Conservation (phyloP, 1,284 basidiomycete species). For the Ceratobasidium sp. region DNA sequence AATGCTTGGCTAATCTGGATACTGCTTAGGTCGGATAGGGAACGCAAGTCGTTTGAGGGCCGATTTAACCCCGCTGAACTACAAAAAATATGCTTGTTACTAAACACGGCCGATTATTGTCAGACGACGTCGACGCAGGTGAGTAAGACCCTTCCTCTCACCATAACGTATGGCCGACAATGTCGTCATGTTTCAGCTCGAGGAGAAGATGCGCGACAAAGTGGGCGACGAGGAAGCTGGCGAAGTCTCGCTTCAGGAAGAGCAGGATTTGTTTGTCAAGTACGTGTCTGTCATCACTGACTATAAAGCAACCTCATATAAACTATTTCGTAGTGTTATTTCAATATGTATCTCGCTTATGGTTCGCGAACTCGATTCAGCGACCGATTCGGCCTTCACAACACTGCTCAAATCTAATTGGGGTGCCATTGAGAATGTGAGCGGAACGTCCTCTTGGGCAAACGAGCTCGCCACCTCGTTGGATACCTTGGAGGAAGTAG, state of each 20-base stretch:
- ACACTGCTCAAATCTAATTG: slow-evolving; percentile 83
- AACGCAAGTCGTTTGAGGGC: slow-evolving; percentile 79
- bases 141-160: slow-evolving; percentile 47
- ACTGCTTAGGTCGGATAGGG: slow-evolving; percentile 54
- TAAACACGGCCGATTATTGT: slow-evolving; percentile 99
- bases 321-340: slow-evolving; percentile 69
- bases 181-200: slow-evolving; percentile 35
- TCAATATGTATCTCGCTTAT: slow-evolving; percentile 83
- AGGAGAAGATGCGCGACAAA: slow-evolving; percentile 86
- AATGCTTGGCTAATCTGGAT: neutral
- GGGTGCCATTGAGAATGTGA: slow-evolving; percentile 83
- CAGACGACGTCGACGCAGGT: slow-evolving; percentile 90
- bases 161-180: slow-evolving; percentile 4
- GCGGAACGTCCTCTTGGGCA: slow-evolving; percentile 84
- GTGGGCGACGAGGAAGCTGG: slow-evolving; percentile 84
- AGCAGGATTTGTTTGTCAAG: slow-evolving; percentile 91
- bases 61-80: slow-evolving; percentile 80
- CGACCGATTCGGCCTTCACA: slow-evolving; percentile 80
- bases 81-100: slow-evolving; percentile 83
- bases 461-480: slow-evolving; percentile 76
- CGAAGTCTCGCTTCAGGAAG: slow-evolving; percentile 85
- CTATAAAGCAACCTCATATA: slow-evolving; percentile 14
- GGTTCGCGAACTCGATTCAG: slow-evolving; percentile 83
- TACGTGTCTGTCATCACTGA: slow-evolving; percentile 56
- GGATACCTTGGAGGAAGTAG: slow-evolving; percentile 72